These are phyloP conservation scores for Pyrenochaeta sp. DNA, from an alignment of 2,329 filamentous ascomycete genomes.

Conservation along the genomic window DNA sequence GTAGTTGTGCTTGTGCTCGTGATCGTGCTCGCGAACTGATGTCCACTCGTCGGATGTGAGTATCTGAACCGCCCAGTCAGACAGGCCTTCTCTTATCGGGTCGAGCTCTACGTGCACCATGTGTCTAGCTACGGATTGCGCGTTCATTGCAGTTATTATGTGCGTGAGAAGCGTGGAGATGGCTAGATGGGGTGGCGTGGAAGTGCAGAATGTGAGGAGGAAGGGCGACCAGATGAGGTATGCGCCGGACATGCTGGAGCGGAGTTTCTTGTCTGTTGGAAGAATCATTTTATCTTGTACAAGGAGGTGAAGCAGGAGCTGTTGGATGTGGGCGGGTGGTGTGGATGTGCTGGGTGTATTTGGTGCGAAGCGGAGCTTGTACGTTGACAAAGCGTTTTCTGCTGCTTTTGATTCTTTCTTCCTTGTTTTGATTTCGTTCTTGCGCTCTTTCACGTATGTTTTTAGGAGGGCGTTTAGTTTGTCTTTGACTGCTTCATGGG, in stretches of 20 bases:
- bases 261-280: conserved; percentile 45
- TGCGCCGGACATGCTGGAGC: conserved; percentile 52
- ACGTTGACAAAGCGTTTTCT: conserved; percentile 25
- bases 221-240: conserved; percentile 56
- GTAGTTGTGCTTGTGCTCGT: too few relatives aligned
- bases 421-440: conserved; percentile 40
- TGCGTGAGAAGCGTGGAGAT: conserved; percentile 44
- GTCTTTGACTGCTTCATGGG: conserved; percentile 21
- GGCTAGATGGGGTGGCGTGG: conserved; percentile 46
- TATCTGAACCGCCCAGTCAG: conserved; percentile 61
- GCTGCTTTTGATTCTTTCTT: conserved; percentile 22
- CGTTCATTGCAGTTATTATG: conserved; percentile 49
- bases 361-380: conserved; percentile 16
- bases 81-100: conserved; percentile 54
- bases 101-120: conserved; percentile 28
- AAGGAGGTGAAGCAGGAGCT: conserved; percentile 32
- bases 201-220: conserved; percentile 46
- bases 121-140: neutral
- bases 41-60: conserved; percentile 51
- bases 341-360: conserved; percentile 8
- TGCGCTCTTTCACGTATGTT: conserved; percentile 41
- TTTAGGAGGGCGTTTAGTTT: conserved; percentile 43
- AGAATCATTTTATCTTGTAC: conserved; percentile 48
- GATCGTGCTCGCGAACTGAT: conserved; percentile 18
- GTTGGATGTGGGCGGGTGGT: conserved; percentile 2